Base-by-base conservation (phyloP, 345 rosid species). In the Passiflora organensis region DNA sequence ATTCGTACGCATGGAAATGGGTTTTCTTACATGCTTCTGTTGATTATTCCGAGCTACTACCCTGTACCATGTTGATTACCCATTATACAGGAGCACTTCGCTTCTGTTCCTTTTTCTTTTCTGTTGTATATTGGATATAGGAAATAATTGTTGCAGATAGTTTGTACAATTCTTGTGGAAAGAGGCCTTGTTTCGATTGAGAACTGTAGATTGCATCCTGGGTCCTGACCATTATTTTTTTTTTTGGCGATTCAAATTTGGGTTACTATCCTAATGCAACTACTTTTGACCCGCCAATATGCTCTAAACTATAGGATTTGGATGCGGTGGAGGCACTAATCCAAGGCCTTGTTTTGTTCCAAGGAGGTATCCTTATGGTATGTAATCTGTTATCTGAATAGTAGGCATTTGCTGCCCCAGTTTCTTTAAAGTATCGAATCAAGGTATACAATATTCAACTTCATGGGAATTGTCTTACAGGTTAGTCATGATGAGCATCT, bases 251-350 rank as follows among this genome's bases (percentile, higher is more conserved):
- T 16, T 10, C 3, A 10, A 24, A 2, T 42, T 3, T 22, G 32
- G 2, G 12, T 25, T 23, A 6, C n/a, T 13, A 16, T 16, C 6
- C 10, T 5, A 18, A 15, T 16, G 53, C 15, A 43, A 34, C 44
- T 41, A 43, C 18, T 43, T 34, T 13, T 55, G 56, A 71, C 9
- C n/a, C n/a, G 18, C 18, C 10, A 32, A 32, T 66, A 42, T 20
- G 1, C 48, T 43, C 46, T 51, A 24, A 62, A 66, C 42, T 73
- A 66, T 68, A 91, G 97, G 98, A 91, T 78, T 69, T 91, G 81
- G 98, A 91, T 75, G 98, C 98, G 13, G 98, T 88, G 78, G 98
- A 91, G 74, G 98, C 98, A 22, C 73, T 91, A 67, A 91, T 91
- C 67, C 96, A 91, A 82, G 98, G 98, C 42, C 96, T 91, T 56